Base-by-base conservation (phyloP, 805 yeast species). In the Lipomyces japonicus region DNA sequence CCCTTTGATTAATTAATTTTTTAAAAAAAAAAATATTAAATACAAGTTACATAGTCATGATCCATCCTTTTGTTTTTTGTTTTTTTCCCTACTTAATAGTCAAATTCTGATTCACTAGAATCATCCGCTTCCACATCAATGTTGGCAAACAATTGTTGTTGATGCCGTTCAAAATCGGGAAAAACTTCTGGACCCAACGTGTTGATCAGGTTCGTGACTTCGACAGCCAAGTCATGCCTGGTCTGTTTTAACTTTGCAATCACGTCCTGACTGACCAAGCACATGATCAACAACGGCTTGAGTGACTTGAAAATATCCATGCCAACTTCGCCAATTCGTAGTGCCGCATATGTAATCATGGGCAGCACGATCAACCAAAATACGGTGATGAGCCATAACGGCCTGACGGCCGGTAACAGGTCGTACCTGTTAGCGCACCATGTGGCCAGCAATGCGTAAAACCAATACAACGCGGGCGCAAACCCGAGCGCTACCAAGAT, bases 241-340 rank as follows among this genome's bases (percentile, higher is more conserved):
- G 78, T 74, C 25, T 71, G 68, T 60, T 86, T 81, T 58, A 93
- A 71, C 50, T 81, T 66, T 34, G 66, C 65, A 10, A 80, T 64
- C 38, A 75, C 68, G 40, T 71, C 68, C 32, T 65, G 63, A 25
- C 59, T 63, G 25, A 65, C 61, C 41, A 73, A 59, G 3, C 73
- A 69, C 63, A 79, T 72, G n/a, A 80, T 85, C 38, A 91, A 70
- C 37, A 34, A 14, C 1, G 97, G 96, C 58, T 89, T 77, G 48
- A 91, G 71, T 2, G 95, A 82, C 64, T 88, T 88, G 65, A 84
- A 77, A 42, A 86, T 75, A 65, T 91, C 97, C 81, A 87, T 76
- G 32, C 98, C 98, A 52, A 82, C 84, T 64, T 93, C 98, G 47
- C 98, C 97, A 50, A 88, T 80, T 23, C 87, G 75, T 59, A 93